Base-by-base conservation (phyloP, 2,329 filamentous ascomycete species). In the Pseudocercospora fuligena region DNA sequence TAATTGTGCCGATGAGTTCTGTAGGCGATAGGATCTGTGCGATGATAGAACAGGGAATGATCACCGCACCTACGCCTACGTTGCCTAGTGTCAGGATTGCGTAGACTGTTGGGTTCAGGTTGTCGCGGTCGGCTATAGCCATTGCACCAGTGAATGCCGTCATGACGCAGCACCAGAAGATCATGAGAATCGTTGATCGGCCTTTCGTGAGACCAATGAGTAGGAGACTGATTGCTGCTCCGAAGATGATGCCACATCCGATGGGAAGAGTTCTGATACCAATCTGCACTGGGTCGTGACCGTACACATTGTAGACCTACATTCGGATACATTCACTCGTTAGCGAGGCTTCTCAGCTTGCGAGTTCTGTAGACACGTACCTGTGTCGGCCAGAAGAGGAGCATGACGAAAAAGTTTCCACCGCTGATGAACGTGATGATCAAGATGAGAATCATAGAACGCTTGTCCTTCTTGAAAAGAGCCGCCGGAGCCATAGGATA, bases 1-100 rank as follows among this genome's bases (percentile, higher is more conserved):
- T 86, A 61, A 90, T 84, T 4, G 89, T 91, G 8, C 88, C 89
- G 69, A 92, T 91, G 7, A 90, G 82, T 63, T 91, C 88, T 72
- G 88, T 86, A 0, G 89, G 88, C 67, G 87, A 90, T 68, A 90
- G 87, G 69, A 91, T 89, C 19, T 87, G 88, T 5, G 87, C 70
- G 64, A 91, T 88, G 70, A 90, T 89, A 1, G 86, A 88, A 3
- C 86, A 86, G 0, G 89, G 89, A 12, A 91, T 86, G 33, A 91
- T 86, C 60, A 91, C 88, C 1, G 87, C 89, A 7, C 89, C 89
- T 3, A 90, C 86, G n/a, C 89, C 89, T 7, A 90, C 77, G 3
- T 86, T 85, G 1, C 88, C 87, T 5, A 90, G 73, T 16, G 85
- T 80, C 19, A 90, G 80, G 25, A 90, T 77, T 11, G 82, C 84